Base-by-base conservation (phyloP, 257 asterid genomes). In the Solanum rostratum region DNA sequence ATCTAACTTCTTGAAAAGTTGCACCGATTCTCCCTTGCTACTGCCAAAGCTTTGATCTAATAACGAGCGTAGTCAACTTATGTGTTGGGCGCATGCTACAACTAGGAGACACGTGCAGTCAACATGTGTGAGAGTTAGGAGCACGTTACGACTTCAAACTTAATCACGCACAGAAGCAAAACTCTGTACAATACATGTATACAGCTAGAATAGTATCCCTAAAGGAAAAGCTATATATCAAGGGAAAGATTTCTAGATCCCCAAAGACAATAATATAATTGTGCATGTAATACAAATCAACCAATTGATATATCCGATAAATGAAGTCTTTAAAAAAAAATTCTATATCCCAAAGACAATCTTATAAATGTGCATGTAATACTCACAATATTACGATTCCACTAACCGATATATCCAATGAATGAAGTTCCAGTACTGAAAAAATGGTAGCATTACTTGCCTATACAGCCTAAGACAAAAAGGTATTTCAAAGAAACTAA, bases 391-490 rank as follows among this genome's bases (percentile, higher is more conserved):
- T 16, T 78, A 78, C 19, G 82, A 1, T 49, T 50, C 10, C 85
- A 39, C 88, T 41, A 55, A 45, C 76, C 57, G 57, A 78, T 65
- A 54, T 10, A 46, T 78, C 2, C 63, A 78, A 78, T 43, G 70
- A 86, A 70, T 73, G 55, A 54, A 66, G 60, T 27, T 79, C 74
- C 87, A 71, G 84, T 82, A 45, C 82, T 50, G 82, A 81, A 86
- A 81, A 60, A 84, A 69, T 54, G 11, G 83, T 52, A 85, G 73
- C 54, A 86, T 71, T 79, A 37, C 63, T 82, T 79, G 82, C 84
- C 91, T 87, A 84, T 88, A 88, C 90, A 87, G 60, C 85, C 87
- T 84, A 71, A n/a, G 66, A 37, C 29, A n/a, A 83, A n/a, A 24
- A 2, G n/a, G 81, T 70, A 69, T 83, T 68, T 49, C 22, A 84